Percentiles rank a stretch among this genome's conserved stretches.
Evolutionary conservation across 2,329 filamentous ascomycete genomes (phyloP).

Genomic region (Paecilomyces variotii): DNA sequence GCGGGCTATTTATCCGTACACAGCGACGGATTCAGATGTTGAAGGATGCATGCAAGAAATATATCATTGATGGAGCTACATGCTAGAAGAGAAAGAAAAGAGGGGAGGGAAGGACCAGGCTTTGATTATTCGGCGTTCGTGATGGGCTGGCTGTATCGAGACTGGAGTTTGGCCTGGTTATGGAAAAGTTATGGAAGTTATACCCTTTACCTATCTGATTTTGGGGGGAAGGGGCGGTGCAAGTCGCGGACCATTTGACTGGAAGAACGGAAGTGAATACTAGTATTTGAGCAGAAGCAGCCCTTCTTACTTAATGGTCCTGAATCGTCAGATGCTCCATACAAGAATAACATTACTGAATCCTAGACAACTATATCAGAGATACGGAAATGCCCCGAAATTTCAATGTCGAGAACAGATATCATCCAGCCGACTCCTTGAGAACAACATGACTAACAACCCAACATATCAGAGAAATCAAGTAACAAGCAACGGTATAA

Average conservation of each 20-base stretch:
- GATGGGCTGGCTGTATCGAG: neutral
- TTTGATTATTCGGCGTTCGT: neutral
- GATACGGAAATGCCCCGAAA: neutral
- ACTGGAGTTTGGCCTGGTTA: neutral
- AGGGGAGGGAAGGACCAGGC: neutral
- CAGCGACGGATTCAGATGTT: slow-evolving; percentile 62
- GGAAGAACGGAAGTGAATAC: neutral
- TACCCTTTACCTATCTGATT: neutral
- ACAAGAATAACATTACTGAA: too few species aligned
- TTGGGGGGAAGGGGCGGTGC: neutral
- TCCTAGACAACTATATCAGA: neutral
- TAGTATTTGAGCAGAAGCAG: too few species aligned
- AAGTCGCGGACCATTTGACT: neutral
- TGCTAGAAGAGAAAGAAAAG: neutral
- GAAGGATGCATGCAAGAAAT: slow-evolving; percentile 51
- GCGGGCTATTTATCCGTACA: slow-evolving; percentile 75
- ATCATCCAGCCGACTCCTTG: neutral
- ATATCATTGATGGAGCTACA: slow-evolving; percentile 38
- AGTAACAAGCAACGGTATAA: neutral
- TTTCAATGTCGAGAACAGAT: neutral
- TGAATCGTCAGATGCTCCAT: too few species aligned
- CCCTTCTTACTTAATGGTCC: too few species aligned
- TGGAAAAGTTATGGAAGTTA: neutral
- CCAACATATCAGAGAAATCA: neutral
- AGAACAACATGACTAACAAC: neutral